These are phyloP conservation scores for Dipteronia dyeriana DNA, from an alignment of 345 rosid species.

Conservation along the genomic window DNA sequence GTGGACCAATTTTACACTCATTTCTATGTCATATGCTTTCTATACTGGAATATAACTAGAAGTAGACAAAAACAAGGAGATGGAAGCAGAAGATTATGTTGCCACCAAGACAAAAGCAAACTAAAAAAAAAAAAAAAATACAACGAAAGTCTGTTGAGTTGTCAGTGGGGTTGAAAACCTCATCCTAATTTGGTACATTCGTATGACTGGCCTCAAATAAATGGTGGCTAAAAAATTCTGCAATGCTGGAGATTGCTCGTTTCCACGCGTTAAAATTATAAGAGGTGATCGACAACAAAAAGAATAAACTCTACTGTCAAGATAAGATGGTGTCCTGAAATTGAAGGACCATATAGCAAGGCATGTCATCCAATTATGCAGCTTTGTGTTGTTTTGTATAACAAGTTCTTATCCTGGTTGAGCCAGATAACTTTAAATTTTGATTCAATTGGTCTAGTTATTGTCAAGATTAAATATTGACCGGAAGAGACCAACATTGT, in stretches of 20 bases:
- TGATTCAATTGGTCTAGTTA: slow-evolving; percentile 22
- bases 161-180: slow-evolving; percentile 27
- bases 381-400: background rate
- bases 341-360: slow-evolving; percentile 20
- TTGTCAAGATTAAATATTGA: slow-evolving; percentile 19
- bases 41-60: slow-evolving; percentile 14
- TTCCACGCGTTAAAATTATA: slow-evolving; percentile 25
- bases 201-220: slow-evolving; percentile 22
- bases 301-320: slow-evolving; percentile 13
- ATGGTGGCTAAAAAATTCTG: slow-evolving; percentile 6
- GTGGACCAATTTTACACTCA: background rate
- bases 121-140: background rate
- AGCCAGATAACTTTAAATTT: slow-evolving; percentile 7
- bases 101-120: slow-evolving; percentile 33
- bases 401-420: slow-evolving; percentile 7
- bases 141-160: slow-evolving; percentile 26
- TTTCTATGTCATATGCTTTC: slow-evolving; percentile 4
- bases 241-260: slow-evolving; percentile 16
- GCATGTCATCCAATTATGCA: slow-evolving; percentile 10
- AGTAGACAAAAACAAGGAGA: slow-evolving; percentile 26
- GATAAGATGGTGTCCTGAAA: slow-evolving; percentile 38
- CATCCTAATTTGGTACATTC: slow-evolving; percentile 18
- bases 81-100: slow-evolving; percentile 26
- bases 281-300: slow-evolving; percentile 23
- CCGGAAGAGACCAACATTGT: slow-evolving; percentile 15